Base-by-base conservation (phyloP, 192 early-diverging fungal genomes). In the Linderina pennispora region DNA sequence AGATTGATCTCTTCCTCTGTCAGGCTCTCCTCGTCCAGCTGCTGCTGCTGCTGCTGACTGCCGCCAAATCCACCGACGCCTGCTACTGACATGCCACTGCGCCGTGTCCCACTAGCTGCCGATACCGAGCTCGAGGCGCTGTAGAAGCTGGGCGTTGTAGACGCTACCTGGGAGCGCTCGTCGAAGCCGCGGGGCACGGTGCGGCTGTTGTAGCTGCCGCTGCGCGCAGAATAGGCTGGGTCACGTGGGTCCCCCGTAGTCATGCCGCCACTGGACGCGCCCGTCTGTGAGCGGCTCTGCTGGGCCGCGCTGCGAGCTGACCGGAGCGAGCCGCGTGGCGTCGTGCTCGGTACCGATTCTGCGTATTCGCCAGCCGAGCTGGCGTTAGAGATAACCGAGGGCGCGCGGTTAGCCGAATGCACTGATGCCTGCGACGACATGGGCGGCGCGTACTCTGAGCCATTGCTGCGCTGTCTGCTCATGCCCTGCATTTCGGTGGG, bases 1-100 rank as follows among this genome's bases (percentile, higher is more conserved):
- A 61, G 46, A 48, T 75, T 64, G 26, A 75, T 52, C 48, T 75
- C 73, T 23, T 69, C 66, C 25, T 69, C 73, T 54, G 62, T 55
- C 21, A 69, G 33, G 3, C 17, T 32, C 23, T 65, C 62, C 1
- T 48, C 32, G 9, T 63, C 65, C 10, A 45, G n/a, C n/a, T n/a
- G n/a, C n/a, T n/a, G n/a, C n/a, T n/a, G n/a, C n/a, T n/a, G n/a
- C n/a, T n/a, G n/a, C n/a, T n/a, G n/a, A n/a, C n/a, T n/a, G n/a
- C n/a, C n/a, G n/a, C n/a, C n/a, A n/a, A n/a, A n/a, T n/a, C n/a
- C n/a, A n/a, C n/a, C n/a, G n/a, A n/a, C n/a, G n/a, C n/a, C n/a
- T n/a, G n/a, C n/a, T n/a, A n/a, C n/a, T n/a, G n/a, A n/a, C 23
- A 52, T 43, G 13, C 49, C 60, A 45, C 59, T 55, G 32, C 53